These are phyloP conservation scores for Saturnispora gosingensis DNA, from an alignment of 805 yeast genomes.

Conservation along the genomic window DNA sequence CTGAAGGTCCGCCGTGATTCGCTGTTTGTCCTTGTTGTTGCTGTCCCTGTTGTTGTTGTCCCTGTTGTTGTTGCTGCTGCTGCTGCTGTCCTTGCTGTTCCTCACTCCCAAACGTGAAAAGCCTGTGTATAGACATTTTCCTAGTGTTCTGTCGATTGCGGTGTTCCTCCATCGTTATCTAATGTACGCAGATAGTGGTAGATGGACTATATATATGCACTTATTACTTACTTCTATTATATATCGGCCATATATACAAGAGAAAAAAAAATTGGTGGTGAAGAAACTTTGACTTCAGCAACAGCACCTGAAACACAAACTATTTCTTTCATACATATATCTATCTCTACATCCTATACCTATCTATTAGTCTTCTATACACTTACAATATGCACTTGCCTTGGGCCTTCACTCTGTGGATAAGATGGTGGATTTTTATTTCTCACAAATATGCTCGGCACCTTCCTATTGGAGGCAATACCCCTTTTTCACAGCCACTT, in stretches of 20 bases:
- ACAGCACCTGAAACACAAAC: not conserved
- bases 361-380: not conserved
- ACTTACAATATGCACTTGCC: not conserved
- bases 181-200: not conserved
- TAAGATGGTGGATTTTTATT: not conserved
- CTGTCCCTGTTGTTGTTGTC: not conserved
- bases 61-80: not conserved
- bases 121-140: not conserved
- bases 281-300: not conserved
- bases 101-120: not conserved
- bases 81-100: not conserved
- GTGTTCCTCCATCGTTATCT: not conserved
- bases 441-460: not conserved
- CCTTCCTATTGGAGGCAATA: not conserved
- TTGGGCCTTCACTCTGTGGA: not conserved
- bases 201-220: not conserved
- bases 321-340: not conserved
- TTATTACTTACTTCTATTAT: not conserved
- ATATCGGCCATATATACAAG: not conserved
- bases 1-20: not conserved
- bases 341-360: not conserved
- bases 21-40: not conserved
- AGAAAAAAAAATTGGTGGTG: not conserved
- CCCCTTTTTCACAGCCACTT: not conserved
- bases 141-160: constrained; percentile 7